Evolutionary conservation across 2,329 filamentous ascomycete genomes (phyloP), one percentile per base, ranked within the genome.

Genomic region (Aspergillus hiratsukae): DNA sequence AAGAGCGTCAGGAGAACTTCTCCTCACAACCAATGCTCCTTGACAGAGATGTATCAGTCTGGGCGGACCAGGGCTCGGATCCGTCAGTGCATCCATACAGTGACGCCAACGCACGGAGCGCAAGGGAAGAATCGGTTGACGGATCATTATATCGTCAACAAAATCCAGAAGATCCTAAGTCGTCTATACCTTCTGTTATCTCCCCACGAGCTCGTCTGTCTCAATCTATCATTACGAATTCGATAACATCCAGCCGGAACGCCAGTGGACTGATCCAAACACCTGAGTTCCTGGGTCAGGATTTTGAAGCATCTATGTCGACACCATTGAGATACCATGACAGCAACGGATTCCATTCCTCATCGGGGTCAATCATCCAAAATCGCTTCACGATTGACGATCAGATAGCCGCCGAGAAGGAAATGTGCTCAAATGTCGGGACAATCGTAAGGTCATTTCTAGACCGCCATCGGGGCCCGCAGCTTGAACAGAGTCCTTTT

Each of bases 11-110:
- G 6, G 61, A 55, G 35, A 63, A 64, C 41, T 49, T 53, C 9
- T 70, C 68, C 4, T 70, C 68, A 2, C 70, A 72, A 49, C 64
- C 71, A 11, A 76, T 75, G 69, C 65, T 72, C 28, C 59, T 74
- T 28, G 67, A 69, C 49, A 50, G 57, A 14, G 67, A 70, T 23
- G 60, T 58, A 23, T 52, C 57, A 19, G 21, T 25, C 10, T 10
- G n/a, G 14, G 19, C 43, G 9, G 43, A 46, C 2, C 43, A 46
- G 11, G 43, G 9, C 17, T 10, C 21, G 14, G 23, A 11, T 23
- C 21, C 21, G 4, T 27, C 43, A 27, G 43, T 11, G 10, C 21
- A 14, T 4, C 23, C 21, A 17, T 17, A 46, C 21, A 23, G 10
- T 27, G 21, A 14, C 14, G 21, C 10, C 10, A 7, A 11, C 19